Percentiles rank a stretch among this genome's conserved stretches.
Conservation (phyloP, 805 yeast genomes). For the Wickerhamiella parazyma region DNA sequence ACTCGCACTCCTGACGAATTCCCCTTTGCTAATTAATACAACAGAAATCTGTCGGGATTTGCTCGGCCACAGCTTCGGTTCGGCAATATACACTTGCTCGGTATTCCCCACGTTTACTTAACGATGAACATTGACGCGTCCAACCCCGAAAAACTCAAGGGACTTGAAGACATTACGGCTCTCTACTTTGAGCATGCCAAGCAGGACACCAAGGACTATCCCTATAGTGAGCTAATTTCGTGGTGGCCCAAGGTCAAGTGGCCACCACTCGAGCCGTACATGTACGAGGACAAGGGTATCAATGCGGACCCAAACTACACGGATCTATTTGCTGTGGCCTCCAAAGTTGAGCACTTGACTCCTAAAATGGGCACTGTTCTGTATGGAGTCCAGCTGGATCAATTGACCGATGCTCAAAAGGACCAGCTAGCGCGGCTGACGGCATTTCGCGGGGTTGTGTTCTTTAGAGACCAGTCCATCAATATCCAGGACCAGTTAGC, state of each 20-base stretch:
- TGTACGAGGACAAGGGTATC: slow-evolving; percentile 11
- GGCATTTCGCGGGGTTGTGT: slow-evolving; percentile 39
- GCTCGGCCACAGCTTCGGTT: no score
- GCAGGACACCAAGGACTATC: slow-evolving; percentile 12
- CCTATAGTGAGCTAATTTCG: slow-evolving; percentile 20
- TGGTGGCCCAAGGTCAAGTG: slow-evolving; percentile 22
- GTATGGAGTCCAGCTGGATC: slow-evolving; percentile 34
- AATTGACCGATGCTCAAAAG: slow-evolving; percentile 31
- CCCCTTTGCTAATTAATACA: no score
- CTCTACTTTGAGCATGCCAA: slow-evolving; percentile 7
- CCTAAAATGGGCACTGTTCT: slow-evolving; percentile 39
- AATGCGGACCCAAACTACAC: slow-evolving; percentile 29
- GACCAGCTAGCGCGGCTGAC: slow-evolving; percentile 37
- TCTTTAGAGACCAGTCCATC: slow-evolving; percentile 34
- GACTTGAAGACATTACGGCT: slow-evolving; percentile 9
- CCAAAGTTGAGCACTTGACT: slow-evolving; percentile 31
- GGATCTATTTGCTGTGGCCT: slow-evolving; percentile 31
- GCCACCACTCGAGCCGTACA: slow-evolving; percentile 18
- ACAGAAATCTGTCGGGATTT: no score
- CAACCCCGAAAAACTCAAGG: slow-evolving; percentile 6
- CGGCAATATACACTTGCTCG: no score
- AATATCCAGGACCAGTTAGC: slow-evolving; percentile 32
- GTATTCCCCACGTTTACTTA: not conserved
- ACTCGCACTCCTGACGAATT: no score
- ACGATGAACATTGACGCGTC: not conserved